Conservation (phyloP, 176 grass and related monocot species). For the Eleusine coracana region DNA sequence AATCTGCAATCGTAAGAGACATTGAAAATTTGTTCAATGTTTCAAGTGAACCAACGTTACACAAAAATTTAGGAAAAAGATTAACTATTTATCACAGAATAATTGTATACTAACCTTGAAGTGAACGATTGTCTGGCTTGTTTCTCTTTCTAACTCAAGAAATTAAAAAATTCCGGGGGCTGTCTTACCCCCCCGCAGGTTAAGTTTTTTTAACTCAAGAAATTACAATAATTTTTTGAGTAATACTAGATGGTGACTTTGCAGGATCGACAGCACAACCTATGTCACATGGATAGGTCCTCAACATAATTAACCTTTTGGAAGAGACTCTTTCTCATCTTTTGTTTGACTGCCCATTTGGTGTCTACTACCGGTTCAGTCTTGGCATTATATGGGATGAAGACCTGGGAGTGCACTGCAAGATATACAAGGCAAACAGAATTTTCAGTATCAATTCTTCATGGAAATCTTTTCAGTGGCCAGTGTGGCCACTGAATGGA, state of each 20-base stretch:
- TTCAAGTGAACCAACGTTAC: conserved; percentile 18
- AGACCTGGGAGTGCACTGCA: too few species aligned
- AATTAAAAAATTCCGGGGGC: background rate
- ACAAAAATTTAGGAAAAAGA: background rate
- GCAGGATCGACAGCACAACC: background rate
- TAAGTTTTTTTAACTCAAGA: background rate
- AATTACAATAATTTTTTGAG: background rate
- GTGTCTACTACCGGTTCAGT: too few species aligned
- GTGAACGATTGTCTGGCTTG: background rate
- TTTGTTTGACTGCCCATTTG: too few species aligned
- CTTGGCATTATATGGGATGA: too few species aligned
- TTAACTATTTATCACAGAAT: conserved; percentile 3
- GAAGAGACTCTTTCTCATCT: too few species aligned
- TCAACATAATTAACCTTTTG: conserved; percentile 3
- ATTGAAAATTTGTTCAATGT: background rate
- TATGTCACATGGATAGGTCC: background rate
- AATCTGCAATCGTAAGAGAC: background rate
- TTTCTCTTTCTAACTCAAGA: background rate
- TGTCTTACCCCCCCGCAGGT: too few species aligned
- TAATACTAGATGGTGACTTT: background rate
- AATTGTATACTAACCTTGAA: background rate
- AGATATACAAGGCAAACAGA: too few species aligned
- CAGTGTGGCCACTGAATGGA: too few species aligned
- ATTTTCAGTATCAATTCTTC: too few species aligned
- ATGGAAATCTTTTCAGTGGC: too few species aligned